A percentile compares a stretch with the other conserved stretches of the same genome.
These are phyloP conservation scores for Parietichytrium sp. DNA, from an alignment of 108 stramenopile species.

Conservation along the genomic window DNA sequence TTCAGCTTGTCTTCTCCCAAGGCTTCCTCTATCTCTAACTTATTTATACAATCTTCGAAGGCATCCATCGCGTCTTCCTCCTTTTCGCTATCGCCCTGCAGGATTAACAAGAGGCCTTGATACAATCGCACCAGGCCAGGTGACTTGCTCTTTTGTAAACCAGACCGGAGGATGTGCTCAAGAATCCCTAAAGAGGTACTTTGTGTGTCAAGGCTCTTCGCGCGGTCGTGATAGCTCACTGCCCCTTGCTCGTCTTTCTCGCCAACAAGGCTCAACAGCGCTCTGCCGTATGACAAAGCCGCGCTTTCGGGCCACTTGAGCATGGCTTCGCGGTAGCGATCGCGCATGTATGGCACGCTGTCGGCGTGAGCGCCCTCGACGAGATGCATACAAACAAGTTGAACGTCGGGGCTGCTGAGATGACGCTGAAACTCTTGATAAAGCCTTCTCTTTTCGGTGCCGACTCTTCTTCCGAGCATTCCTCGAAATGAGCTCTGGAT, in stretches of 20 bases:
- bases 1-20: too few species aligned
- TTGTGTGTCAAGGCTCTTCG: background rate
- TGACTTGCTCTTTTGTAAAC: background rate
- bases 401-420: too few species aligned
- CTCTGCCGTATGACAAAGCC: background rate
- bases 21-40: too few species aligned
- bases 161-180: background rate
- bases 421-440: too few species aligned
- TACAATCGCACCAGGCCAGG: background rate
- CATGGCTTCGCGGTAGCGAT: slow-evolving; percentile 4
- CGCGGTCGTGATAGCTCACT: background rate
- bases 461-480: too few species aligned
- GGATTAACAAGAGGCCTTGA: background rate
- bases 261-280: background rate
- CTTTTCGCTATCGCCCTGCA: background rate
- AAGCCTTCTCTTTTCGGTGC: too few species aligned
- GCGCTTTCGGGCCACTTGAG: background rate
- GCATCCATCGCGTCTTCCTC: background rate
- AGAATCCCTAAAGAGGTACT: background rate
- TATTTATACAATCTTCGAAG: too few species aligned
- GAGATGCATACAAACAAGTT: background rate
- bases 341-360: background rate
- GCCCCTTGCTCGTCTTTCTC: background rate
- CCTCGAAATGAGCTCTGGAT: too few species aligned
- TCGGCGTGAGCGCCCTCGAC: background rate